These are phyloP conservation scores for Barnettozyma siamensis DNA, from an alignment of 805 yeast genomes.

Conservation along the genomic window DNA sequence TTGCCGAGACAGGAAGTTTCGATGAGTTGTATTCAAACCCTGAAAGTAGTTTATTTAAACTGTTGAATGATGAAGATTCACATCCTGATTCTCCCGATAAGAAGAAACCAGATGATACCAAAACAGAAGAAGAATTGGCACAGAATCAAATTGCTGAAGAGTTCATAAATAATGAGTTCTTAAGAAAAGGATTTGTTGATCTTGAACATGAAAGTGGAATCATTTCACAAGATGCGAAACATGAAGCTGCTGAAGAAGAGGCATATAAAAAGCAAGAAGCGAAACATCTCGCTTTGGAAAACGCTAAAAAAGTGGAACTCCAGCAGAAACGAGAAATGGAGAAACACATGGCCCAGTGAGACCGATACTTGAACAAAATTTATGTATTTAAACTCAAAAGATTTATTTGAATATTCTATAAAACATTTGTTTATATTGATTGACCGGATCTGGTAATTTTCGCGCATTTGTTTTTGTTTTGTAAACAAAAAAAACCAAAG, in stretches of 20 bases:
- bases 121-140: constrained; percentile 4
- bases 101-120: constrained; percentile 9
- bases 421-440: too few relatives aligned
- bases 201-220: constrained; percentile 10
- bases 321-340: constrained; percentile 1
- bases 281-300: constrained; percentile 4
- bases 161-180: constrained; percentile 21
- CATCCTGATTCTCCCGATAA: constrained; percentile 5
- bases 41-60: constrained; percentile 32
- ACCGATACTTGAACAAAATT: neutral
- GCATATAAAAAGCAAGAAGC: constrained; percentile 5
- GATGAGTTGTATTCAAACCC: constrained; percentile 46
- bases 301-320: constrained; percentile 2
- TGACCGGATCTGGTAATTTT: constrained; percentile 2
- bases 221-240: constrained; percentile 6
- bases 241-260: constrained; percentile 9
- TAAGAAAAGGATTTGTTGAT: constrained; percentile 18
- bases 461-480: constrained; percentile 3
- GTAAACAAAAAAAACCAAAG: neutral
- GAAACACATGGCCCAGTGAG: neutral
- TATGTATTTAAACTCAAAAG: too few relatives aligned
- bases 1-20: constrained; percentile 70
- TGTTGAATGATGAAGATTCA: constrained; percentile 31
- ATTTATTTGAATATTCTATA: too few relatives aligned
- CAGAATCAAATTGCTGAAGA: constrained; percentile 14